phyloP scores from a whole-genome alignment of 371 early-diverging fungal species.

The Mortierella sp. region DNA sequence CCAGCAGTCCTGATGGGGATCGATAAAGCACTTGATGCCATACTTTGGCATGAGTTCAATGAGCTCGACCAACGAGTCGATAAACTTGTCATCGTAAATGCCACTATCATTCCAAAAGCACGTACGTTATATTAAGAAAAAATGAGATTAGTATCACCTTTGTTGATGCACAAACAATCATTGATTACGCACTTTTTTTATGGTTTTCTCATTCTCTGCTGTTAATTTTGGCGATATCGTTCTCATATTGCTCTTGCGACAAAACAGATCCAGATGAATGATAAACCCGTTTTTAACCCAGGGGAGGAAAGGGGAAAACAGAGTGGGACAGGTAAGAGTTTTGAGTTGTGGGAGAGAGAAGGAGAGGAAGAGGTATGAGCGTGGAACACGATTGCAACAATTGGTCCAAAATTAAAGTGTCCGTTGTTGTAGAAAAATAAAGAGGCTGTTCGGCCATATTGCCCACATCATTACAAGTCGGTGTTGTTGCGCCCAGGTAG shows the following conservation, averaged over 20 bases:
- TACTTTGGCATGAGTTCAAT: constrained; percentile 75
- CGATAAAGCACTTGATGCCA: constrained; percentile 87
- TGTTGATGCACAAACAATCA: constrained; percentile 27
- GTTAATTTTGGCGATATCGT: neutral
- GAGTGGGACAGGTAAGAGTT: neutral
- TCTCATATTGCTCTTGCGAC: constrained; percentile 5
- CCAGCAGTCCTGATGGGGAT: constrained; percentile 85
- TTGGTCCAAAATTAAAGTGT: constrained; percentile 10
- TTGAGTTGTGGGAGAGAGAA: neutral
- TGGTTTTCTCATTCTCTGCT: neutral
- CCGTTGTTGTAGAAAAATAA: neutral
- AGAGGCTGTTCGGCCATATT: constrained; percentile 10
- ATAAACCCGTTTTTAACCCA: constrained; percentile 12
- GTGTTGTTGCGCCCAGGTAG: constrained; percentile 63
- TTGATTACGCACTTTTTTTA: neutral
- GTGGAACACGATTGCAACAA: constrained; percentile 8
- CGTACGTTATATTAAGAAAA: neutral
- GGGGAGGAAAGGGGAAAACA: neutral
- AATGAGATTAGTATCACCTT: neutral
- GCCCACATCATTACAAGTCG: neutral
- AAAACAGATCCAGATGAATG: constrained; percentile 8
- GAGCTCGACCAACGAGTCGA: constrained; percentile 77
- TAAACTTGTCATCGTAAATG: constrained; percentile 85
- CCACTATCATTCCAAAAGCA: constrained; percentile 58
- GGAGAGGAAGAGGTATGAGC: neutral